Evolutionary conservation across 129 eudicot species (phyloP).

Genomic region (Daucus carota): DH1_v3.0 NC_030381.2:41225501-41226000

Average conservation of each 20-base stretch:
- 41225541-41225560: conserved; percentile 72
- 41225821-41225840: conserved; percentile 60
- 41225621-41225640: conserved; percentile 53
- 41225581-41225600: conserved; percentile 58
- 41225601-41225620: conserved; percentile 59
- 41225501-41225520: conserved; percentile 58
- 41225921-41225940: conserved; percentile 56
- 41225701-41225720: conserved; percentile 44
- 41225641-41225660: conserved; percentile 63
- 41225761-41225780: conserved; percentile 81
- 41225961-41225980: conserved; percentile 89
- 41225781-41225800: conserved; percentile 57
- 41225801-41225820: conserved; percentile 36
- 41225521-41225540: conserved; percentile 62
- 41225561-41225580: conserved; percentile 44
- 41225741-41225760: conserved; percentile 62
- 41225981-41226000: conserved; percentile 54
- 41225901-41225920: conserved; percentile 45
- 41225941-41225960: conserved; percentile 64
- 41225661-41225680: conserved; percentile 71
- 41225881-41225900: conserved; percentile 56
- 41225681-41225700: conserved; percentile 75
- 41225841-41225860: conserved; percentile 67
- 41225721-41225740: conserved; percentile 39
- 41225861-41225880: conserved; percentile 80